Evolutionary conservation across 208 protist species (phyloP), one percentile per base, ranked within the genome.

Genomic region (Trypanosomatidae sp.): DNA sequence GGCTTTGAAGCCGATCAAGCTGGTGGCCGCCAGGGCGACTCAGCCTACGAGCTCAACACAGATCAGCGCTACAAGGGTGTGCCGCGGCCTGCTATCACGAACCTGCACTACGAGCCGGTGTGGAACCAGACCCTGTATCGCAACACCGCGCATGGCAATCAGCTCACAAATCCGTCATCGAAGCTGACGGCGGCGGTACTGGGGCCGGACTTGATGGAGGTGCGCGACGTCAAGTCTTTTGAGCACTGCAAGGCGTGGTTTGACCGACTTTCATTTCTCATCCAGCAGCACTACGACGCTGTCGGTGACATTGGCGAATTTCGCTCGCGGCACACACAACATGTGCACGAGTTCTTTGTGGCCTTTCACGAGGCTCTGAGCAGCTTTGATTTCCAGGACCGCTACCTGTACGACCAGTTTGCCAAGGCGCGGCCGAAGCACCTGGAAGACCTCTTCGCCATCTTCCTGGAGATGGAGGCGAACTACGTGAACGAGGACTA

Each of bases 401-500:
- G 60, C 4, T 94, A 95, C 71, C 80, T 97, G 36, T 55, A 79
- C 33, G 83, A 92, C 41, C 83, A 92, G 66, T 86, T 97, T 47
- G 66, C 78, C 22, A 80, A 83, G 66, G 82, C 71, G 12, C 83
- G 89, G 1, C 93, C 93, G n/a, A 53, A 56, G 66, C 73, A 84
- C 52, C 80, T 97, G 36, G 66, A 84, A 39, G 93, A 97, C 74
- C 60, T 97, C 47, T 97, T 95, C 68, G 93, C 78, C 56, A 82
- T 95, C 77, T 95, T 97, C 49, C 77, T 97, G n/a, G 93, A 97
- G 79, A 97, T 97, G 91, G 91, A 97, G 85, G 79, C 76, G 47
- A 97, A 97, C 71, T 95, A 95, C 74, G 85, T 97, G 17, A 65
- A 95, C 60, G 65, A 85, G 55, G 87, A 89, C 62, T 90, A 86